Percentiles rank a stretch among this genome's conserved stretches.
phyloP scores from a whole-genome alignment of 208 protist species.

The Balamuthia mandrillaris region DNA sequence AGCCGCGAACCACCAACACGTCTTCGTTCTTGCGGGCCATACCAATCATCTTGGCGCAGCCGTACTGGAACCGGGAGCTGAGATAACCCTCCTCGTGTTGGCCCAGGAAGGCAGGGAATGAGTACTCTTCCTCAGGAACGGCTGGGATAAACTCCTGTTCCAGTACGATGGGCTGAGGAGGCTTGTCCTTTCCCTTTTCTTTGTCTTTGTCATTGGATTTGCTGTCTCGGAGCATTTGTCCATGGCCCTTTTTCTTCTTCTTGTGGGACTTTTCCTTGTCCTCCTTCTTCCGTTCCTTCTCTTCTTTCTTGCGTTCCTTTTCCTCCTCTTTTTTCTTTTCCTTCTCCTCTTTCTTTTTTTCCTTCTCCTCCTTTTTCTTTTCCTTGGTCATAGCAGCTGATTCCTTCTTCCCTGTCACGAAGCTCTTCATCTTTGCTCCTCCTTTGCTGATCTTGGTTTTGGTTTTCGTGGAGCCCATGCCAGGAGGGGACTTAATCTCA shows the following conservation, averaged over 20 bases:
- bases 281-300: neutral
- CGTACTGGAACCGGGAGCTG: neutral
- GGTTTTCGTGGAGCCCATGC: neutral
- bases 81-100: neutral
- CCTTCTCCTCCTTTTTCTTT: neutral
- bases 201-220: neutral
- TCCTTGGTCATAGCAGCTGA: neutral
- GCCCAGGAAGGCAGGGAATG: too few relatives aligned
- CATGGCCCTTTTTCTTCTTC: neutral
- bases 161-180: neutral
- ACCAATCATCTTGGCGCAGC: constrained; percentile 33
- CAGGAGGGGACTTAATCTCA: too few relatives aligned
- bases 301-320: neutral
- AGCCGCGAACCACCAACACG: neutral
- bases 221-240: neutral
- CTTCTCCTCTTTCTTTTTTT: neutral
- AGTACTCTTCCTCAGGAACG: too few relatives aligned
- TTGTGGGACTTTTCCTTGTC: neutral
- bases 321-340: neutral
- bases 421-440: neutral
- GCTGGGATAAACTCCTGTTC: too few relatives aligned
- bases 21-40: constrained; percentile 26
- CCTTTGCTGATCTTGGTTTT: neutral
- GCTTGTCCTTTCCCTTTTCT: neutral
- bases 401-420: neutral